Evolutionary conservation across 805 yeast genomes (phyloP), one percentile per base, ranked within the genome.

Genomic region (Myxozyma geophila): DNA sequence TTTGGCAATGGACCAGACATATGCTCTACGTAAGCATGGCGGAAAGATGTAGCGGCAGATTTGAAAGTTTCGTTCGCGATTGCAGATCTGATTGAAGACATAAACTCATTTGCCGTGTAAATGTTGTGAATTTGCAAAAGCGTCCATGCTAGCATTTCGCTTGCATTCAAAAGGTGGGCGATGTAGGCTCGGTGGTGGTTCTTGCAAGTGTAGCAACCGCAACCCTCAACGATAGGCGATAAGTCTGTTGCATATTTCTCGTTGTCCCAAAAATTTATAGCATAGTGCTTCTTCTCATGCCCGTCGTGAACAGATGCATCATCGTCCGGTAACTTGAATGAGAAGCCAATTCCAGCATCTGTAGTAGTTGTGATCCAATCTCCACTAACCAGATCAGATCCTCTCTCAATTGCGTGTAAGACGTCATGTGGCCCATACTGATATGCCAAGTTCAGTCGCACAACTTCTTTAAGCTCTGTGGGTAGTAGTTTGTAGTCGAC

Each of bases 131-230:
- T 71, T 67, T 78, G 81, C 40, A 79, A 70, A 9, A 78, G 64
- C 51, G 78, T 78, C 72, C 78, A 75, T 1, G 80, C 80, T 28
- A 79, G 73, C 82, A 79, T 79, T 66, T 79, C 82, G 17, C 70
- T 68, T 9, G 81, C 81, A 40, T 74, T 62, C 37, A 79, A 71
- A 33, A 79, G 68, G 63, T 79, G 82, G 52, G 79, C 80, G n/a
- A 79, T 61, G 65, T 79, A 79, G 13, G 81, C 81, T 21, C 76
- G 63, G 60, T 75, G 70, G 54, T 76, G 76, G 4, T 43, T 55
- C 41, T 36, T 57, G 63, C 73, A 72, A 15, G 70, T 62, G 41
- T 68, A 52, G 66, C 70, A 54, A 54, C 63, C 39, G 66, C 70
- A 58, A 40, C 58, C 60, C 10, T 51, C 50, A 1, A 73, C 74